Evolutionary conservation across 306 rosid genomes (phyloP), one percentile per base, ranked within the genome.

Genomic region (Dryas drummondii): DNA sequence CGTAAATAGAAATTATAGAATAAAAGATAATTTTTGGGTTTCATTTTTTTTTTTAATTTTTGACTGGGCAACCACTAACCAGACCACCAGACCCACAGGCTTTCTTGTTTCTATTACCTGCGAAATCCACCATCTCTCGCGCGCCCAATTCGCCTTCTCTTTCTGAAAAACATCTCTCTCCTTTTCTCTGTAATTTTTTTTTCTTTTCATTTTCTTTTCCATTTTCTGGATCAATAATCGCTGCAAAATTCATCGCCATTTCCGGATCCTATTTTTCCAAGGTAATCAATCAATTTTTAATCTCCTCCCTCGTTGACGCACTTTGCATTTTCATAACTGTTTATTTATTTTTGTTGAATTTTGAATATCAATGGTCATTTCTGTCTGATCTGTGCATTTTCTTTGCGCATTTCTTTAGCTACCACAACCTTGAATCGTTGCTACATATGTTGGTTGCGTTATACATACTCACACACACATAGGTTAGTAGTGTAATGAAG

Each of bases 131-230:
- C 80, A 41, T 71, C 80, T 71, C 86, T 74, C 88, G 82, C 93
- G 93, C 98, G 84, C 88, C 83, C 71, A 82, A 78, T 85, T 84
- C 87, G 88, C 91, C 80, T 61, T 55, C 78, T 69, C 86, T 71
- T 55, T 40, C 82, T 51, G 49, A 51, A 72, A 26, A 72, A 26
- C 52, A 63, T 73, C 76, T 79, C 77, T 68, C 68, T 61, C 83
- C 59, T 6, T 46, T 72, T 63, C 66, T 68, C 80, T 78, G 74
- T 69, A 59, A 49, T 57, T 54, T 51, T 9, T 75, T 61, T 41
- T 72, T 46, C 56, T 69, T 70, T 61, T 76, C 75, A 53, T 50
- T 7, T 74, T 67, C 40, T 76, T 53, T 69, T 67, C 57, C 75
- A 71, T 46, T 72, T 51, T 71, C 53, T 22, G 66, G 67, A 72